Evolutionary conservation across 108 stramenopile species (phyloP).

Genomic region (Cyclotella sp.): DNA sequence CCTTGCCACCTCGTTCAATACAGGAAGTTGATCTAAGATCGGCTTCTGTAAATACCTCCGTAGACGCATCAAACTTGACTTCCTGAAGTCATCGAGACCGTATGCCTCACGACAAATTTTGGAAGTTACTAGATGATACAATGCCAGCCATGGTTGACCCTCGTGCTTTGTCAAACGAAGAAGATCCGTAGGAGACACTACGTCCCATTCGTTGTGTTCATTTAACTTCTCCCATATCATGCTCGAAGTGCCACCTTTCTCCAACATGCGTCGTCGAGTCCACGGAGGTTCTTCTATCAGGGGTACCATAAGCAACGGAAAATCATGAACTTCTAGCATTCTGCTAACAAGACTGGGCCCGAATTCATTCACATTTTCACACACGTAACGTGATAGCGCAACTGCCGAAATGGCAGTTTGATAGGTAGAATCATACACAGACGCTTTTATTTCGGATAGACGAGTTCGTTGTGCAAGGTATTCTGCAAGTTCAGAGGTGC

Average conservation of each 20-base stretch:
- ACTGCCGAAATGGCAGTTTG: conserved; percentile 48
- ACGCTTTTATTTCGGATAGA: conserved; percentile 43
- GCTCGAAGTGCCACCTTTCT: conserved; percentile 7
- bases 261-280: conserved; percentile 60
- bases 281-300: conserved; percentile 89
- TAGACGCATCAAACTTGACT: conserved; percentile 70
- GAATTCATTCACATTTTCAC: conserved; percentile 34
- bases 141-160: conserved; percentile 84
- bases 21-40: conserved; percentile 83
- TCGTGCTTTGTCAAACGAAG: conserved; percentile 72
- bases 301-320: conserved; percentile 70
- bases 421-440: conserved; percentile 34
- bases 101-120: conserved; percentile 70
- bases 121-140: conserved; percentile 72
- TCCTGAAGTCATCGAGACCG: conserved; percentile 77
- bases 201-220: conserved; percentile 65
- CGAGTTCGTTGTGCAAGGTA: conserved; percentile 35
- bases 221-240: conserved; percentile 77
- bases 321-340: conserved; percentile 81
- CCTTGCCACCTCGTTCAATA: conserved; percentile 76
- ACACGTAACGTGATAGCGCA: conserved; percentile 43
- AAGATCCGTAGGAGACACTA: conserved; percentile 61
- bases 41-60: conserved; percentile 74
- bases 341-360: conserved; percentile 42
- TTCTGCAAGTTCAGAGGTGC: conserved; percentile 10